phyloP scores from a whole-genome alignment of 23 red algal genomes.

The Cyanidium caldarium region DNA sequence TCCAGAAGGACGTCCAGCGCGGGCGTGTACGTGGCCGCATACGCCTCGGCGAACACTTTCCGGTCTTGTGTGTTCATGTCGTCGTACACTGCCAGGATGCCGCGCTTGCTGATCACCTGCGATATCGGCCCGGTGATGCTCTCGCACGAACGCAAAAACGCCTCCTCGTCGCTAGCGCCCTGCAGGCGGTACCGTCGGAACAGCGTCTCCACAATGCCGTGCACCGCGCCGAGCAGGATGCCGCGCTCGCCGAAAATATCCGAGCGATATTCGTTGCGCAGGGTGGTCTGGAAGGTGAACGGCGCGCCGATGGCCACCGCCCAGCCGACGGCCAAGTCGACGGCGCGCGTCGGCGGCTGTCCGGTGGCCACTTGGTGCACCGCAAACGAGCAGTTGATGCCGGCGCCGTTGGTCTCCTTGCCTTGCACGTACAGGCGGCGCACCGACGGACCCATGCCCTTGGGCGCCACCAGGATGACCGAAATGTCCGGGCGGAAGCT shows the following conservation, averaged over 20 bases:
- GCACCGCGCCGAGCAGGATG: slow-evolving; percentile 85
- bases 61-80: slow-evolving; percentile 56
- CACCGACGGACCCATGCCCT: slow-evolving; percentile 98
- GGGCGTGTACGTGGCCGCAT: slow-evolving; percentile 73
- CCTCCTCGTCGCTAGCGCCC: slow-evolving; percentile 49
- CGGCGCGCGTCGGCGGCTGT: slow-evolving; percentile 30
- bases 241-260: slow-evolving; percentile 95
- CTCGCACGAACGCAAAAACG: slow-evolving; percentile 61
- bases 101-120: slow-evolving; percentile 53
- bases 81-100: slow-evolving; percentile 90
- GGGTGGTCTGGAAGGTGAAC: slow-evolving; percentile 79
- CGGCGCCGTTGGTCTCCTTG: slow-evolving; percentile 67
- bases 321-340: slow-evolving; percentile 90
- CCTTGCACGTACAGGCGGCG: slow-evolving; percentile 89
- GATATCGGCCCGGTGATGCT: slow-evolving; percentile 79
- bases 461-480: slow-evolving; percentile 93
- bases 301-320: slow-evolving; percentile 61
- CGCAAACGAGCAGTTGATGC: slow-evolving; percentile 97
- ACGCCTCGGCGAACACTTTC: slow-evolving; percentile 66
- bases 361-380: slow-evolving; percentile 69
- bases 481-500: slow-evolving; percentile 57
- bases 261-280: slow-evolving; percentile 86
- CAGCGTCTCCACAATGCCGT: slow-evolving; percentile 76
- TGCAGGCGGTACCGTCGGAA: slow-evolving; percentile 48
- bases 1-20: slow-evolving; percentile 88